Evolutionary conservation across 2,329 filamentous ascomycete species (phyloP).

Genomic region (Neonectria sp.): DNA sequence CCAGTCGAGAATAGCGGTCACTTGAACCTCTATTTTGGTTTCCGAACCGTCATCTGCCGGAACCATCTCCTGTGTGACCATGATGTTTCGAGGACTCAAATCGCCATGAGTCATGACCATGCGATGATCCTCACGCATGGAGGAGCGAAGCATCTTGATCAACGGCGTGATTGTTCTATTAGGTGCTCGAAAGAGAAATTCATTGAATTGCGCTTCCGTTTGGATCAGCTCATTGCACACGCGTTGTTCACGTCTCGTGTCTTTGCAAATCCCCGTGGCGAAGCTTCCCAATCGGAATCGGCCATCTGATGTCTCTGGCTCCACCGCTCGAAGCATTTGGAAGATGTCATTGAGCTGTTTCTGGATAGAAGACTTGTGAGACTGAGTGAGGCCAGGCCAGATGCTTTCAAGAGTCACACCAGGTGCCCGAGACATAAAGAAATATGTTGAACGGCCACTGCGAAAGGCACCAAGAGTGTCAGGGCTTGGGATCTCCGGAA

Average conservation of each 20-base stretch:
- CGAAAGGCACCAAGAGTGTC: background rate
- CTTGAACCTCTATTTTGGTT: background rate
- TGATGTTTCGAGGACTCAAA: slow-evolving; percentile 14
- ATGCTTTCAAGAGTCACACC: background rate
- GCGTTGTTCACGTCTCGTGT: background rate
- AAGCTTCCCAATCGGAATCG: background rate
- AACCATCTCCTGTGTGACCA: background rate
- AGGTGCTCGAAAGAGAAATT: background rate
- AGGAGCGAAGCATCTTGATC: background rate
- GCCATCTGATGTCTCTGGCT: background rate
- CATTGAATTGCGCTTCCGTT: background rate
- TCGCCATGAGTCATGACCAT: slow-evolving; percentile 17
- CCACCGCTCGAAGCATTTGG: background rate
- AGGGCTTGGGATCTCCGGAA: background rate
- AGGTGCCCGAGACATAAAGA: background rate
- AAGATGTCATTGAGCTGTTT: background rate
- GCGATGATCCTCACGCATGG: slow-evolving; percentile 2
- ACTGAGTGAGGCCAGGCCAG: slow-evolving; percentile 1
- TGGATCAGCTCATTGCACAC: background rate
- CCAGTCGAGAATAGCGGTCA: slow-evolving; percentile 24
- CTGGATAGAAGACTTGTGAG: background rate
- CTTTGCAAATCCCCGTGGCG: background rate
- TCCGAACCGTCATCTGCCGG: background rate
- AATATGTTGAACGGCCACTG: background rate
- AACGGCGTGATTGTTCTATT: background rate